Evolutionary conservation across 2,329 filamentous ascomycete genomes (phyloP), one percentile per base, ranked within the genome.

Genomic region (Colletotrichum siamense): DNA sequence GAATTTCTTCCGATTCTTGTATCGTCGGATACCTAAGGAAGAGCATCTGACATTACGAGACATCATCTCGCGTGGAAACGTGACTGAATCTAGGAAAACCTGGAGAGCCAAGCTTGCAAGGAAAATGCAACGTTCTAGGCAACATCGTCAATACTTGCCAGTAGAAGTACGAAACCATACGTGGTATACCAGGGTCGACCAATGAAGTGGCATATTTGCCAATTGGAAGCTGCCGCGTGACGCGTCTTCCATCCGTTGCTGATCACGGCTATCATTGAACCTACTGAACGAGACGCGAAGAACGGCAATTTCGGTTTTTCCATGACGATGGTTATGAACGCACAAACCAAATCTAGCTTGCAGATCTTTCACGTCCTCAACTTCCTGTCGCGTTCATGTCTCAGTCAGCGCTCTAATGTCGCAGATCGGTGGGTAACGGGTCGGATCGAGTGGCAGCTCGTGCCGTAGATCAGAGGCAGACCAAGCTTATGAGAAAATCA

Each of bases 391-490:
- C 5, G 28, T 15, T 18, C n/a, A 16, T 44, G 24, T 34, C 18
- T 34, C 30, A 22, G 65, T 22, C 18, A 39, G 30, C n/a, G 28
- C 12, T 32, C 28, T 32, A 10, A 15, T 24, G 15, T n/a, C 16
- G 9, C 18, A 28, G 30, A 9, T 32, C 49, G 18, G 2, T 30
- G 26, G 8, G 26, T 57, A 28, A 68, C n/a, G 28, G n/a, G n/a
- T 57, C 30, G 8, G 30, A 16, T 15, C n/a, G 22, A 32, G 55
- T 59, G 44, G 44, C n/a, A 32, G 22, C 91, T 89, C 79, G 92
- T 90, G 5, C 92, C 92, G 79, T 93, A 94, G 82, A 92, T 92
- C 32, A 93, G 83, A 0, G 91, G 93, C 73, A 93, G 82, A 66
- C 89, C 91, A 2, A 92, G 92, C 78, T 92, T 92, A 34, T 93